Evolutionary conservation across 2,329 filamentous ascomycete genomes (phyloP).

Genomic region (Alternaria sp.): DNA sequence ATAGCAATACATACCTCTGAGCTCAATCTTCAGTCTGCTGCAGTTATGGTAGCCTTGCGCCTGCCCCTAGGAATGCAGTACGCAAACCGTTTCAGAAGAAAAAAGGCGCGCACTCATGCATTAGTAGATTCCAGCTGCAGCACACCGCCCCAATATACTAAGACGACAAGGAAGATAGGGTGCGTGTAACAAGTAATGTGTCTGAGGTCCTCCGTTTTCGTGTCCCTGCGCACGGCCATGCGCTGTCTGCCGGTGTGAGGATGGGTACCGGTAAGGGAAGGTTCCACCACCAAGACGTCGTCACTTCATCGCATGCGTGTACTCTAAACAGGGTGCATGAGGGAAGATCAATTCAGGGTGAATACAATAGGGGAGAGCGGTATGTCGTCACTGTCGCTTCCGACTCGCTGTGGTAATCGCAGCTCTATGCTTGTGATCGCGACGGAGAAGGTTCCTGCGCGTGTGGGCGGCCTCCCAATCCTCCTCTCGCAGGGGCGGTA

Average conservation of each 20-base stretch:
- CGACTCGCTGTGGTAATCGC: slow-evolving; percentile 6
- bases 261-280: slow-evolving; percentile 20
- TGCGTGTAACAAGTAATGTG: slow-evolving; percentile 15
- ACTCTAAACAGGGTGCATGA: neutral
- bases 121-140: slow-evolving; percentile 44
- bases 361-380: neutral
- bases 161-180: slow-evolving; percentile 35
- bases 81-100: slow-evolving; percentile 23
- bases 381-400: neutral
- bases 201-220: slow-evolving; percentile 33
- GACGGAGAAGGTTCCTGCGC: slow-evolving; percentile 2
- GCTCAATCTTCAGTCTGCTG: slow-evolving; percentile 20
- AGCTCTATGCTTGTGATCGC: slow-evolving; percentile 4
- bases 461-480: slow-evolving; percentile 20
- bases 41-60: slow-evolving; percentile 40
- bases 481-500: slow-evolving; percentile 3
- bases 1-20: slow-evolving; percentile 14
- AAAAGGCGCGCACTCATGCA: slow-evolving; percentile 40
- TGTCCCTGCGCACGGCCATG: slow-evolving; percentile 25
- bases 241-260: slow-evolving; percentile 37
- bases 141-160: slow-evolving; percentile 40
- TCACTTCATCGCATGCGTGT: neutral
- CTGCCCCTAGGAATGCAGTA: slow-evolving; percentile 35
- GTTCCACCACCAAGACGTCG: slow-evolving; percentile 5
- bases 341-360: neutral